phyloP scores from a whole-genome alignment of 495 filamentous ascomycete species.

The Aspergillus hancockii region DNA sequence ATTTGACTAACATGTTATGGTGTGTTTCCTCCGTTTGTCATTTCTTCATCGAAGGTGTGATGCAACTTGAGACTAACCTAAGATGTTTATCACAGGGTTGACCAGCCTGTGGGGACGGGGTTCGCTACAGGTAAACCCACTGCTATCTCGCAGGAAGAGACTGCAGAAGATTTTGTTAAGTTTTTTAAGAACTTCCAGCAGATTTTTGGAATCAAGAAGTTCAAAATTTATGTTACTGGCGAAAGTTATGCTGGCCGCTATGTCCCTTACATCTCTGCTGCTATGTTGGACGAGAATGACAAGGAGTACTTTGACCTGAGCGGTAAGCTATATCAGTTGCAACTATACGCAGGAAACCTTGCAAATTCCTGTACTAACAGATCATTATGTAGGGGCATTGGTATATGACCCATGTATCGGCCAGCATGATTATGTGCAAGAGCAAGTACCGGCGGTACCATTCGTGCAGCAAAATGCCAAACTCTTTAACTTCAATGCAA shows the following conservation, averaged over 20 bases:
- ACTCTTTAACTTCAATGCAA: constrained; percentile 58
- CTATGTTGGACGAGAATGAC: constrained; percentile 51
- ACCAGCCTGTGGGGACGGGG: constrained; percentile 59
- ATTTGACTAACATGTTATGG: constrained; percentile 66
- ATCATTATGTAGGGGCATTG: constrained; percentile 31
- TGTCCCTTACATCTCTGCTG: constrained; percentile 56
- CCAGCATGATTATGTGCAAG: constrained; percentile 40
- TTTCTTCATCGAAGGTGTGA: not conserved
- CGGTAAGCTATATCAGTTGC: constrained; percentile 26
- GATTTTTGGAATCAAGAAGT: constrained; percentile 59
- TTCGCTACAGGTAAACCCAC: constrained; percentile 57
- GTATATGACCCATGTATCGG: constrained; percentile 46
- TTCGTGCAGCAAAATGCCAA: constrained; percentile 52
- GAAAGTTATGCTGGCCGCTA: constrained; percentile 61
- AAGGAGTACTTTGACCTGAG: constrained; percentile 49
- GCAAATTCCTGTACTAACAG: not conserved
- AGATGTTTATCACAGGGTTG: constrained; percentile 34
- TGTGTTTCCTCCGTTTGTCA: constrained; percentile 18
- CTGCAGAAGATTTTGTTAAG: constrained; percentile 58
- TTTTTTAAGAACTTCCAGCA: constrained; percentile 67
- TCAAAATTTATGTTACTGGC: constrained; percentile 63
- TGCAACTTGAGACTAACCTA: not conserved
- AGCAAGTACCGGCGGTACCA: constrained; percentile 46
- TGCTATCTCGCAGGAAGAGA: constrained; percentile 55
- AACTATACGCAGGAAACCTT: not conserved